Base-by-base conservation (phyloP, 345 rosid genomes). In the Gossypium herbaceum region DNA sequence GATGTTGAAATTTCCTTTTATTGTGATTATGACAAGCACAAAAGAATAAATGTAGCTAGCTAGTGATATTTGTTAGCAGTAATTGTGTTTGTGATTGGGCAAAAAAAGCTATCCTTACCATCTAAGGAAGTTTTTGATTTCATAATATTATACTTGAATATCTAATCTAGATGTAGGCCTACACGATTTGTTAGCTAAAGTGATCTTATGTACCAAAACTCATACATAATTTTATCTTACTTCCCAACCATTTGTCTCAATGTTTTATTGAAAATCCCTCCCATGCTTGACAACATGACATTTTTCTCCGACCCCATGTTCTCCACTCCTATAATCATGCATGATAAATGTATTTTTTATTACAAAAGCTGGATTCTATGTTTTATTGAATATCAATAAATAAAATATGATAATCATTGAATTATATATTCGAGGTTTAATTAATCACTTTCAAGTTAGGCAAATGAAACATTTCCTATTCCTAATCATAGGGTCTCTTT, bases 401-500 rank as follows among this genome's bases (percentile, higher is more conserved):
- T 34, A 34, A 4, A 34, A 34, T 1, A 12, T 10, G 1, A 6
- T 43, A 11, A 43, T 43, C 52, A 11, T 65, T 4, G 9, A 19
- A 4, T 2, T 16, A 65, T 19, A 65, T 19, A 4, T 20, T 66
- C n/a, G 52, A 19, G 2, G 12, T 72, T 61, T 83, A 27, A 71
- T 74, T 51, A 58, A 60, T 50, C 2, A 65, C 54, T 75, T 75
- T 66, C 1, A 63, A 10, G 47, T 61, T 62, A 51, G 7, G 66
- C 34, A 29, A 27, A 13, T 71, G 55, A 71, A 70, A 47, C 72
- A 71, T 69, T 73, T 47, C 71, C 71, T 27, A 71, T 81, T 76
- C 77, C 63, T 58, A 78, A 75, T 73, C 74, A 80, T 64, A 51
- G 27, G 78, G 75, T 48, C 64, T 74, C 50, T 34, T 56, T 74